Base-by-base conservation (phyloP, 202 grass and related monocot genomes). In the Zizania palustris region DNA sequence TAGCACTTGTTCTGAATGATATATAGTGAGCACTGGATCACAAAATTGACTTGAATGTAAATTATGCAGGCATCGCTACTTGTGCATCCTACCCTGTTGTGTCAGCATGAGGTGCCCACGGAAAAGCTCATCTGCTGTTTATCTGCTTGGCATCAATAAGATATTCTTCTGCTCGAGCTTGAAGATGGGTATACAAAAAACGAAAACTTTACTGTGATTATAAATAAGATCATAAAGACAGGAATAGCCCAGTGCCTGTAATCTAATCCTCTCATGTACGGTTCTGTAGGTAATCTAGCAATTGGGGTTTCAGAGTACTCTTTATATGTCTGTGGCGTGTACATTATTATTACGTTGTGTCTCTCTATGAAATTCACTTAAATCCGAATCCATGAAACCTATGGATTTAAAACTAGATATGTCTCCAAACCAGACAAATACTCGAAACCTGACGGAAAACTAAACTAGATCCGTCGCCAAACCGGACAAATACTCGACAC, bases 61-160 rank as follows among this genome's bases (percentile, higher is more conserved):
- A 72, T 65, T 14, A 57, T 93, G 65, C 83, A 93, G 91, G 85
- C 83, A 11, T 93, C 65, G 66, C 88, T 75, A 90, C 91, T 73
- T 93, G 91, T 14, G 82, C 91, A 22, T 93, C 91, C 10, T 93
- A 93, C 75, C 91, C 91, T 60, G 9, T 88, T 65, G 79, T 93
- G 1, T 67, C 74, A 11, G 79, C 80, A 61, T 90, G 81, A 85
- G 51, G 45, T 22, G 12, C 21, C 6, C 5, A 59, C 6, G 19
- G 19, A 38, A n/a, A 21, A 70, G 34, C 21, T 37, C 68, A 39
- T 65, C 10, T 33, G 33, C 39, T 16, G 14, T 54, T 3, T 4
- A 20, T 73, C 72, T 63, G 43, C 18, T 35, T 43, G 60, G 78
- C 45, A 38, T 67, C 18, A 82, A 82, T 85, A 89, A 89, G 48